Base-by-base conservation (phyloP, 2,329 filamentous ascomycete genomes). In the Microdochium trichocladiopsis region DNA sequence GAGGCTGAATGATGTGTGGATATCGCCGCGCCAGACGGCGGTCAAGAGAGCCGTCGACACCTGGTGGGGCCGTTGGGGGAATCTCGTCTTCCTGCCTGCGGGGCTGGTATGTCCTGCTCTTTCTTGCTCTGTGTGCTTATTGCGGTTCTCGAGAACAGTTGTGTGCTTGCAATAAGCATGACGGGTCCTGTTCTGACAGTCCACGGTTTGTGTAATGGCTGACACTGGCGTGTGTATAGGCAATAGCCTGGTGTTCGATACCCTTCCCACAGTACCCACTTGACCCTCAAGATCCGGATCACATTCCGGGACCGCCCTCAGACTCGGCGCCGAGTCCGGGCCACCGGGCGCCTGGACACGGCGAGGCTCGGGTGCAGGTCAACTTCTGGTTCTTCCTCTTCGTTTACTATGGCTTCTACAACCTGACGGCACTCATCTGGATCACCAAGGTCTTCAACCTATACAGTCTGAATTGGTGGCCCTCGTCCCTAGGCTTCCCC, bases 381-480 rank as follows among this genome's bases (percentile, higher is more conserved):
- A 85, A 84, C 69, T 87, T 87, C 61, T 87, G 84, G 83, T 86
- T 86, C 72, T 87, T 87, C 61, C 71, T 87, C 36, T 78, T 86
- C 49, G 78, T 86, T 52, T 87, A 86, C 69, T 87, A 87, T 64
- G 82, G 82, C 52, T 79, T 86, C 58, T 87, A 87, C 67, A 86
- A 84, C 62, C 61, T 86, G 23, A 84, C 82, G 4, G 84, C 83
- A 2, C 68, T 87, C 58, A 78, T 85, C 55, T 87, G 83, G 82
- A 86, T 87, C 62, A 87, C 84, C 48, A 87, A 86, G 61, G 77
- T 87, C 4, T 87, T 87, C 65, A 87, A 87, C 60, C 73, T 87
- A 22, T 87, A 87, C 71, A 82, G 79, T 55, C 71, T 87, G 52
- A 87, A 87, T 67, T 87, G 84, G 84, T 87, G 83, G 83, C 83